Evolutionary conservation across 2,329 filamentous ascomycete species (phyloP).

Genomic region (Cordyceps farinosa): DNA sequence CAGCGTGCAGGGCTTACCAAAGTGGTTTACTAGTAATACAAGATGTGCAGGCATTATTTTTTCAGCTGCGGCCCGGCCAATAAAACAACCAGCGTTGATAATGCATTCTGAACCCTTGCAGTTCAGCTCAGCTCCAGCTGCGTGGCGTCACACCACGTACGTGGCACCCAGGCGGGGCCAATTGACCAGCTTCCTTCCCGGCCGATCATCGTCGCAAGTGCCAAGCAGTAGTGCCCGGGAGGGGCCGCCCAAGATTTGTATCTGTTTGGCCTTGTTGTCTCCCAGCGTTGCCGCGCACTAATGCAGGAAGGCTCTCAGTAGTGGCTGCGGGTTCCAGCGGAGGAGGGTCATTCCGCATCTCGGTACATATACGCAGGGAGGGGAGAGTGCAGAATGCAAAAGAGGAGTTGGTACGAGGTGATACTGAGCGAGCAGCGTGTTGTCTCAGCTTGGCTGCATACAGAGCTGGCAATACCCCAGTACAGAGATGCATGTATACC

Average conservation of each 20-base stretch:
- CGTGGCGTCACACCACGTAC: conserved; percentile 7
- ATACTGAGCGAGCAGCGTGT: neutral
- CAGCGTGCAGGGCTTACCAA: neutral
- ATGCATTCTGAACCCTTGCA: conserved; percentile 3
- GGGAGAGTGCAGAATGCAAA: neutral
- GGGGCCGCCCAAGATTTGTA: neutral
- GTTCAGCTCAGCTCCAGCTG: conserved; percentile 8
- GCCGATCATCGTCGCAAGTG: conserved; percentile 6
- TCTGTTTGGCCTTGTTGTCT: neutral
- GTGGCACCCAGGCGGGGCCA: neutral
- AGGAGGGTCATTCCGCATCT: neutral
- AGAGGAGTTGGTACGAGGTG: neutral
- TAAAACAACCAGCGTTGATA: conserved; percentile 4
- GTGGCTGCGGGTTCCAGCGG: neutral
- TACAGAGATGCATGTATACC: neutral
- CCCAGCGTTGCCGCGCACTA: conserved; percentile 4
- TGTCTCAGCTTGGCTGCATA: conserved; percentile 8
- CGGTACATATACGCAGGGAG: neutral
- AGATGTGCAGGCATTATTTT: neutral
- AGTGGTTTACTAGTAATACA: too few relatives aligned
- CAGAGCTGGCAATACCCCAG: neutral
- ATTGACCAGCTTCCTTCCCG: conserved; percentile 1
- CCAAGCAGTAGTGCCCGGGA: neutral
- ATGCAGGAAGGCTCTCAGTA: neutral
- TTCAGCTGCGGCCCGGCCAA: neutral